Base-by-base conservation (phyloP, 1,284 basidiomycete genomes). In the Marasmius tenuissimus region DNA sequence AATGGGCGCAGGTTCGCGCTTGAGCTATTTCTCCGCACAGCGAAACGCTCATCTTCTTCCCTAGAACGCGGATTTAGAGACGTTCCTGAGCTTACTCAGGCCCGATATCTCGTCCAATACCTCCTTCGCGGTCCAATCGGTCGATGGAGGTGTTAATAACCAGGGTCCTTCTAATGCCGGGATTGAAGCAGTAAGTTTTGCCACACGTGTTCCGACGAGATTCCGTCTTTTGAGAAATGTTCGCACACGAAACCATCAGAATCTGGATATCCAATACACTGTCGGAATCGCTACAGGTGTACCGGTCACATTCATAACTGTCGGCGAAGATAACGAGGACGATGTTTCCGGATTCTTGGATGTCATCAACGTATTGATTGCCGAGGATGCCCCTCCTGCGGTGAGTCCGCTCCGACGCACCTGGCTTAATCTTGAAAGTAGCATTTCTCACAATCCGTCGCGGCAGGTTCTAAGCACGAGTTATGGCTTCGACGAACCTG, bases 241-340 rank as follows among this genome's bases (percentile, higher is more conserved):
- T 48, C 11, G n/a, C 59, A 18, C 18, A 8, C 35, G 33, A 49
- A 1, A 49, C 27, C 3, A 8, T 22, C 16, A 71, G 72, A 72
- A 76, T 61, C 66, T 77, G 34, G 75, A 76, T 61, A 74, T 69
- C 38, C 76, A 78, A 61, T 78, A 77, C 65, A 77, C 76, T 12
- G 68, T 78, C 33, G 68, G 69, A 40, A 35, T 71, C 9, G 71
- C 73, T 16, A 72, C 72, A 0, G 63, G 61, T 12, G 72, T 72
- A 4, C 70, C 72, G 2, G 65, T 67, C 10, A 53, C 61, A 1
- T 73, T 73, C 61, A 68, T 72, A 37, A 69, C 69, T 2, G 70
- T 71, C n/a, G 71, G 72, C 0, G 57, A 70, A 20, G 50, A 69
- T 40, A 64, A 64, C 57, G 53, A 66, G 48, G 69, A 74, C 42